Evolutionary conservation across 345 rosid species (phyloP).

Genomic region (Atalantia buxifolia): DNA sequence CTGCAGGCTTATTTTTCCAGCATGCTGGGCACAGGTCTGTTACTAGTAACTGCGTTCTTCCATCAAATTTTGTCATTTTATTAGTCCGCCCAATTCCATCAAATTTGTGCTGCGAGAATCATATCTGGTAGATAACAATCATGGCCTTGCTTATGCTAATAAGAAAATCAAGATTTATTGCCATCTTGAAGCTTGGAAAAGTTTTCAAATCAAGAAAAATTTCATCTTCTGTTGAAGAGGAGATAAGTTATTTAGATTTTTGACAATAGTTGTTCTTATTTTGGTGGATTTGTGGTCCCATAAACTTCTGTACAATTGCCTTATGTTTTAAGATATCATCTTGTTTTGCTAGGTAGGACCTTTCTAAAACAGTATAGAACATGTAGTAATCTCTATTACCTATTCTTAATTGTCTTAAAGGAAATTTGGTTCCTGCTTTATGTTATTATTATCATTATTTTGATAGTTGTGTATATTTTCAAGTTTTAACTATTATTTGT

Average conservation of each 20-base stretch:
- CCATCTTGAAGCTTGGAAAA: background rate
- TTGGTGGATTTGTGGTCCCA: background rate
- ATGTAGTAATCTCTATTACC: background rate
- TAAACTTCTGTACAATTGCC: too few relatives aligned
- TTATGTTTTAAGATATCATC: too few relatives aligned
- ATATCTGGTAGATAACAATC: background rate
- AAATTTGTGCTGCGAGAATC: background rate
- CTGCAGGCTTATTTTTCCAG: conserved; percentile 66
- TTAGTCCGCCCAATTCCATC: background rate
- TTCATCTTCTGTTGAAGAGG: background rate
- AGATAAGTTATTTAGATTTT: background rate
- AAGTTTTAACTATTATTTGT: background rate
- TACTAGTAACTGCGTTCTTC: background rate
- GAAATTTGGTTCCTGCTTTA: background rate
- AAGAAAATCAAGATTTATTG: background rate
- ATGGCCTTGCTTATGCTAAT: background rate
- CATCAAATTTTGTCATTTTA: background rate
- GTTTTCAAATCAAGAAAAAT: background rate
- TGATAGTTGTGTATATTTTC: background rate
- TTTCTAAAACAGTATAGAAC: background rate
- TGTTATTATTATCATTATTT: background rate
- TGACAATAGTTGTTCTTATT: background rate
- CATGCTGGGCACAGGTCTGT: conserved; percentile 71
- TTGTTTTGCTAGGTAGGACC: background rate
- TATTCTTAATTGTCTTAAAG: background rate